Percentiles rank a stretch among this genome's conserved stretches.
phyloP scores from a whole-genome alignment of 805 yeast genomes.

The Torulaspora maleeae region DNA sequence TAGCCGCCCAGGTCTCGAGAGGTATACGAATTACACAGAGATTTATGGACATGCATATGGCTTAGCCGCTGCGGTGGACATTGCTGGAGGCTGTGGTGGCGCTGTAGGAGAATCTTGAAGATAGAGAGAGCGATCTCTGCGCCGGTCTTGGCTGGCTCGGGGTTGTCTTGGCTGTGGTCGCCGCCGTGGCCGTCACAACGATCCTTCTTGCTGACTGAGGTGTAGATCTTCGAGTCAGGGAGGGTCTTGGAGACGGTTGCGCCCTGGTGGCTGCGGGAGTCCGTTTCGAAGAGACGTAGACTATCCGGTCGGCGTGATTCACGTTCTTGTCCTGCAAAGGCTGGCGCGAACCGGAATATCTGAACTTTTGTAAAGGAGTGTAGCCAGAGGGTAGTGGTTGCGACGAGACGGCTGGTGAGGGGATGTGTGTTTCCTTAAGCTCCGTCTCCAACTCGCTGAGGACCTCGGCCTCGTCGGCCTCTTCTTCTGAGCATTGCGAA shows the following conservation, averaged over 20 bases:
- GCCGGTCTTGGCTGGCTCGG: slow-evolving; percentile 12
- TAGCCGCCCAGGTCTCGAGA: neutral
- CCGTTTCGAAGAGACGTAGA: slow-evolving; percentile 1
- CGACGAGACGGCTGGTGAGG: neutral
- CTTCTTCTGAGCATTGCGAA: neutral
- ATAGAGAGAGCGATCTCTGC: slow-evolving; percentile 19
- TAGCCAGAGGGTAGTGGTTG: neutral
- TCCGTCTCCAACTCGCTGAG: slow-evolving; percentile 19
- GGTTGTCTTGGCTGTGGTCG: neutral
- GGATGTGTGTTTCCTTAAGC: neutral
- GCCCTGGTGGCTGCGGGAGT: neutral
- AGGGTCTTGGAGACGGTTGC: neutral
- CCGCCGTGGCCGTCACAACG: slow-evolving; percentile 3
- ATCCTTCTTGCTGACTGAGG: slow-evolving; percentile 4
- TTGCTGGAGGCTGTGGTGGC: neutral
- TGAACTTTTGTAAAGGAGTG: slow-evolving; percentile 9
- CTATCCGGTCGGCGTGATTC: slow-evolving; percentile 6
- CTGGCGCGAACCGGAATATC: slow-evolving; percentile 12
- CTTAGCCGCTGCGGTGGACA: neutral
- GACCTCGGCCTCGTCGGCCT: slow-evolving; percentile 18
- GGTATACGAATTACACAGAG: neutral
- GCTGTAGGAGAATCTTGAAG: slow-evolving; percentile 23
- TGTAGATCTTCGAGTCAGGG: neutral
- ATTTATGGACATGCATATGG: neutral
- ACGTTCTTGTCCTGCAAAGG: slow-evolving; percentile 10